Evolutionary conservation across 1,284 basidiomycete species (phyloP).

Genomic region (Agaricales sp.): DNA sequence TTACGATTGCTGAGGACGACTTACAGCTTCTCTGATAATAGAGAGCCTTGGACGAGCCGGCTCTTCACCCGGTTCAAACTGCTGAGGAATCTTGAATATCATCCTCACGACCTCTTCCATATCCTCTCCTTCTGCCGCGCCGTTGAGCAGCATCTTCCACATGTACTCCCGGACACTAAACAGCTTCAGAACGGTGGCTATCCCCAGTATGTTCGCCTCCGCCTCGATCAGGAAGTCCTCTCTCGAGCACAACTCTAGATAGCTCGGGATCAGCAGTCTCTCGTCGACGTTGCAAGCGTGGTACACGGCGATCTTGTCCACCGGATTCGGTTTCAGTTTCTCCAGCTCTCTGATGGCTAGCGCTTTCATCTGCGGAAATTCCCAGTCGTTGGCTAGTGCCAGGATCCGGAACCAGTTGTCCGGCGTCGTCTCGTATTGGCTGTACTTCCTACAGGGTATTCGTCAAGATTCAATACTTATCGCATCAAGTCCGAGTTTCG

Average conservation of each 20-base stretch:
- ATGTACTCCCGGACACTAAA: background rate
- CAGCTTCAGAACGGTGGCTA: background rate
- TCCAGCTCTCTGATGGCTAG: background rate
- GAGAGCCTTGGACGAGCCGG: background rate
- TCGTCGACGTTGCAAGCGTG: background rate
- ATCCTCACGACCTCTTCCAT: background rate
- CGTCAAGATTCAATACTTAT: background rate
- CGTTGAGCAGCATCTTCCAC: background rate
- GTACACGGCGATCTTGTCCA: background rate
- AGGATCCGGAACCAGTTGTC: background rate
- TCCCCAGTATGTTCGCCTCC: background rate
- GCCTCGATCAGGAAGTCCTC: background rate
- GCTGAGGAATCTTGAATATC: background rate
- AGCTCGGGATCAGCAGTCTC: background rate
- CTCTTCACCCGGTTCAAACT: background rate
- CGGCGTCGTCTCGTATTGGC: background rate
- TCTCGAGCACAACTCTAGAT: background rate
- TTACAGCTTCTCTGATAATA: background rate
- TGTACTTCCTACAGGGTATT: background rate
- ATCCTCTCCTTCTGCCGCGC: background rate
- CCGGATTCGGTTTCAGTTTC: background rate
- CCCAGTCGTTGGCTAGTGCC: background rate
- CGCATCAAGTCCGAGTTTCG: background rate
- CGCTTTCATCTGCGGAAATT: background rate
- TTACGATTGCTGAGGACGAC: too few species aligned